phyloP scores from a whole-genome alignment of 208 protist species.

The Trypanosomatidae sp. region DNA sequence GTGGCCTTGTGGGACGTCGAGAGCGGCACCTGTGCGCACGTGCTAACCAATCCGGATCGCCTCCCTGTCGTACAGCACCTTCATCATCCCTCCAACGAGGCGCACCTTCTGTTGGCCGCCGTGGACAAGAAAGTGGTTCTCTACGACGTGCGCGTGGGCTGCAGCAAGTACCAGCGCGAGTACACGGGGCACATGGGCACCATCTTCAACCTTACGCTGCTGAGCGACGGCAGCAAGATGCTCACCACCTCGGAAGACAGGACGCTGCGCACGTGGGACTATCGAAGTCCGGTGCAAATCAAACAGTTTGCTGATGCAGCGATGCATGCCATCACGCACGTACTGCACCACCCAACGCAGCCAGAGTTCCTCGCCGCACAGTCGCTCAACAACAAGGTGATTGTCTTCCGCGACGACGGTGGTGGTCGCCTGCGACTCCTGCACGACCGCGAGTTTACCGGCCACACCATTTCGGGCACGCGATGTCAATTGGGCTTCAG shows the following conservation, averaged over 20 bases:
- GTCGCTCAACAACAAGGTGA: constrained; percentile 96
- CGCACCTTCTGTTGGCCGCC: constrained; percentile 56
- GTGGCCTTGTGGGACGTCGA: constrained; percentile 96
- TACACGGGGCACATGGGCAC: constrained; percentile 97
- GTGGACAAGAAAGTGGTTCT: constrained; percentile 73
- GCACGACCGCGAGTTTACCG: constrained; percentile 89
- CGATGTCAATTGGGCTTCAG: constrained; percentile 93
- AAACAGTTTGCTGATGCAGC: constrained; percentile 95
- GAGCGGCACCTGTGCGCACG: constrained; percentile 56
- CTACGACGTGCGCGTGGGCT: constrained; percentile 86
- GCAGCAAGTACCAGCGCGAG: constrained; percentile 68
- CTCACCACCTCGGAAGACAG: constrained; percentile 96
- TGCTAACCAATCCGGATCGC: constrained; percentile 69
- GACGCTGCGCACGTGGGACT: constrained; percentile 97
- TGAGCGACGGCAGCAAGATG: constrained; percentile 92
- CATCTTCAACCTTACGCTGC: constrained; percentile 95
- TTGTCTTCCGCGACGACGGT: constrained; percentile 86
- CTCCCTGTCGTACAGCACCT: constrained; percentile 72
- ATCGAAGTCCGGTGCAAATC: constrained; percentile 95
- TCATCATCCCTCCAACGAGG: constrained; percentile 67
- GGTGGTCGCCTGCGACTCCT: constrained; percentile 83
- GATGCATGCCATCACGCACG: constrained; percentile 93
- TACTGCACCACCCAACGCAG: constrained; percentile 89
- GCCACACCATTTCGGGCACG: constrained; percentile 94
- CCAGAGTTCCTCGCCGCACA: constrained; percentile 89